A percentile compares a stretch with the other conserved stretches of the same genome.
These are phyloP conservation scores for Bruguiera gymnorhiza DNA, from an alignment of 345 rosid genomes.

Conservation along the genomic window DNA sequence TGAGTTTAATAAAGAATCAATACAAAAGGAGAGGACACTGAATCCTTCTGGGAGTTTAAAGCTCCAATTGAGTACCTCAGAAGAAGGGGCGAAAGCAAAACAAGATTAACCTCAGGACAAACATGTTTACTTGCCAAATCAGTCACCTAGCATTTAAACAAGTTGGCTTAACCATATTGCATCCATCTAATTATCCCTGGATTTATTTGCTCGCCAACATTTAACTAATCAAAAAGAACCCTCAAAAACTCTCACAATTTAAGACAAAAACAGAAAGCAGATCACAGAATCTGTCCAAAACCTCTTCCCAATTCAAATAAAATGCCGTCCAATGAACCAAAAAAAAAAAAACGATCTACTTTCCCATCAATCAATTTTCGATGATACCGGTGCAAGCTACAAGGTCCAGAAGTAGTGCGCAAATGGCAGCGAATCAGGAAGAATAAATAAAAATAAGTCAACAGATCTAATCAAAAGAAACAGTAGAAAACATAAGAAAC, in stretches of 20 bases:
- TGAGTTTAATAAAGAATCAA: no score
- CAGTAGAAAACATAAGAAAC: background rate
- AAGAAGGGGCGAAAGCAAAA: background rate
- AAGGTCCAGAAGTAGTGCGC: background rate
- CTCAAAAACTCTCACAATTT: background rate
- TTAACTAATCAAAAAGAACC: background rate
- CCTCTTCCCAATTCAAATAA: background rate
- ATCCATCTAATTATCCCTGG: background rate
- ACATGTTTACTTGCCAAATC: background rate
- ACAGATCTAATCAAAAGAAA: background rate
- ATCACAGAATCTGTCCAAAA: background rate
- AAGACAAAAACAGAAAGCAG: background rate
- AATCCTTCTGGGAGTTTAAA: no score
- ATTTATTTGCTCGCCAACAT: background rate
- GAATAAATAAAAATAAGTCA: background rate
- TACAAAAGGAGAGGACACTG: no score
- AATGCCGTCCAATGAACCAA: background rate
- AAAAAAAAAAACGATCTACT: background rate
- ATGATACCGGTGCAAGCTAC: background rate
- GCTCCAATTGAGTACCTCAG: no score
- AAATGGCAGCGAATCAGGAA: background rate
- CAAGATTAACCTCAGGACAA: background rate
- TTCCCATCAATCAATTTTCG: background rate
- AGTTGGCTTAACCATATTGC: background rate
- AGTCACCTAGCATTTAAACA: background rate